Percentiles rank a stretch among this genome's conserved stretches.
These are phyloP conservation scores for Colletotrichum sublineola DNA, from an alignment of 2,329 filamentous ascomycete genomes.

Conservation along the genomic window DNA sequence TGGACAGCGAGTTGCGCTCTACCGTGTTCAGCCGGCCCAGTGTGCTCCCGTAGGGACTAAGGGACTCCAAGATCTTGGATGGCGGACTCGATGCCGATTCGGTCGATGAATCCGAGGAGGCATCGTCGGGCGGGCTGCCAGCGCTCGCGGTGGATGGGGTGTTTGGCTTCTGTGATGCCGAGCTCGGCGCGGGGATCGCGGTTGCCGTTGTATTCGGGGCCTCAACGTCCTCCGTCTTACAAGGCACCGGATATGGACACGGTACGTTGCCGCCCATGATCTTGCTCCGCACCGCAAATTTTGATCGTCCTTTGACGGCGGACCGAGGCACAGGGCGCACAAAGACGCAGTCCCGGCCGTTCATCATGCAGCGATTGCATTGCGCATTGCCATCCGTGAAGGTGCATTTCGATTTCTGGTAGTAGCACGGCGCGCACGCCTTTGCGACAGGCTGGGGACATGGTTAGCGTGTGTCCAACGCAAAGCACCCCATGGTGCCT, in stretches of 20 bases:
- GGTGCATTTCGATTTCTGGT: slow-evolving; percentile 42
- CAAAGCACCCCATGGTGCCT: background rate
- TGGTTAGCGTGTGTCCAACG: slow-evolving; percentile 4
- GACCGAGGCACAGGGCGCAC: slow-evolving; percentile 39
- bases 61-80: slow-evolving; percentile 34
- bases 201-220: slow-evolving; percentile 17
- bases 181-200: slow-evolving; percentile 1
- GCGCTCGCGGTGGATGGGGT: background rate
- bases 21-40: slow-evolving; percentile 17
- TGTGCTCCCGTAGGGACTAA: slow-evolving; percentile 32
- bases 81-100: slow-evolving; percentile 37
- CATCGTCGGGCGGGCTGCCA: slow-evolving; percentile 35
- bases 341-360: slow-evolving; percentile 42
- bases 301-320: slow-evolving; percentile 36
- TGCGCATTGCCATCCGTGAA: slow-evolving; percentile 39
- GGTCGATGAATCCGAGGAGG: slow-evolving; percentile 36
- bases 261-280: slow-evolving; percentile 22
- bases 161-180: slow-evolving; percentile 19
- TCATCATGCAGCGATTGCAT: slow-evolving; percentile 40
- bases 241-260: slow-evolving; percentile 14
- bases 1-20: slow-evolving; percentile 24
- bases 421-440: slow-evolving; percentile 41
- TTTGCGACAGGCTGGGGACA: slow-evolving; percentile 33
- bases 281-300: slow-evolving; percentile 32
- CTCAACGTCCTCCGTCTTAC: slow-evolving; percentile 16